phyloP scores from a whole-genome alignment of 1,139 yeast genomes.

The Candida anutae region DNA sequence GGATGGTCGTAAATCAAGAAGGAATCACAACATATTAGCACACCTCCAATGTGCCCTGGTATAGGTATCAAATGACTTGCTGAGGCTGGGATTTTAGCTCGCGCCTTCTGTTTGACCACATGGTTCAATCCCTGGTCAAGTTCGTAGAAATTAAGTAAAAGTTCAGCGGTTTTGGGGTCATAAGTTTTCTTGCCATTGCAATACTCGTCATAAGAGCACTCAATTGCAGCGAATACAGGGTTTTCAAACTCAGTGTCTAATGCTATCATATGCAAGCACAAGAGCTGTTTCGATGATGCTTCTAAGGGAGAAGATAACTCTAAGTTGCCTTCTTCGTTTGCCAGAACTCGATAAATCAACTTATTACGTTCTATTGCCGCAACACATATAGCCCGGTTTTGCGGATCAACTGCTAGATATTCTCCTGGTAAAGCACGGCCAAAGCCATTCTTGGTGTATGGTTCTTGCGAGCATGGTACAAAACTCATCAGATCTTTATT shows the following conservation, averaged over 20 bases:
- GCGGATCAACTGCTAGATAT: conserved; percentile 65
- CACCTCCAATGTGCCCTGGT: conserved; percentile 27
- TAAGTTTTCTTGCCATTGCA: conserved; percentile 12
- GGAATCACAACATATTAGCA: conserved; percentile 32
- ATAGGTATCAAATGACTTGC: conserved; percentile 26
- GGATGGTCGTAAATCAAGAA: conserved; percentile 19
- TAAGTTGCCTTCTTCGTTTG: conserved; percentile 33
- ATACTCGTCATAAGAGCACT: conserved; percentile 41
- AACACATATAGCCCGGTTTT: conserved; percentile 61
- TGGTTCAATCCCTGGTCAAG: conserved; percentile 82
- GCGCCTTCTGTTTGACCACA: conserved; percentile 43
- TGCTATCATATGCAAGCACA: conserved; percentile 53
- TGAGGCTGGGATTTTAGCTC: conserved; percentile 17
- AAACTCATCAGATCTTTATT: conserved; percentile 33
- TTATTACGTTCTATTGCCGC: conserved; percentile 70
- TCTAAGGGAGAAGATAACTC: conserved; percentile 70
- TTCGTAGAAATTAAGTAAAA: conserved; percentile 57
- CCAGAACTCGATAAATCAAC: conserved; percentile 46
- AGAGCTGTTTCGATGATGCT: conserved; percentile 40
- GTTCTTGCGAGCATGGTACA: conserved; percentile 49
- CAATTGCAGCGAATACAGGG: conserved; percentile 78
- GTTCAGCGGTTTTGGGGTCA: conserved; percentile 8
- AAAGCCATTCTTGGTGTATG: conserved; percentile 69
- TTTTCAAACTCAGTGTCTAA: conserved; percentile 74
- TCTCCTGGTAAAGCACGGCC: conserved; percentile 73